A percentile compares a stretch with the other conserved stretches of the same genome.
phyloP scores from a whole-genome alignment of 805 yeast species.

The Yarrowia porcina region DNA sequence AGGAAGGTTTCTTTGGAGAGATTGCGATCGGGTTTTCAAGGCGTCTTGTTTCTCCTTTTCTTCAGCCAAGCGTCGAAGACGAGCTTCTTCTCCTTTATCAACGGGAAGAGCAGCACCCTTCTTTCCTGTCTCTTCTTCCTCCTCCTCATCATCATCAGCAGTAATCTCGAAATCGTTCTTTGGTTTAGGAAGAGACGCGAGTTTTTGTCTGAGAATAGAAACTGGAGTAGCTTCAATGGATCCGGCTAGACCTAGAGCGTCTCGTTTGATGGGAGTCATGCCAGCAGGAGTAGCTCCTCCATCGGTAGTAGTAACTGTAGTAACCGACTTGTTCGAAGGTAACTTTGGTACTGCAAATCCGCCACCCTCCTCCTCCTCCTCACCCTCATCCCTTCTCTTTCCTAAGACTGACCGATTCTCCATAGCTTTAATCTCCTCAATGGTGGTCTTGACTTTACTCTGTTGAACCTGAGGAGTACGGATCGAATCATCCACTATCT shows the following conservation, averaged over 20 bases:
- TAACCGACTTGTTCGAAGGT: not conserved
- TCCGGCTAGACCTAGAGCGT: slow-evolving; percentile 30
- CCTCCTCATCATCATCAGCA: slow-evolving; percentile 39
- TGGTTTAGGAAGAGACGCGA: slow-evolving; percentile 41
- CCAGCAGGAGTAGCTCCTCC: slow-evolving; percentile 28
- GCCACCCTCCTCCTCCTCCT: not conserved
- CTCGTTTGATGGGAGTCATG: slow-evolving; percentile 26
- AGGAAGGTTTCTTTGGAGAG: slow-evolving; percentile 46
- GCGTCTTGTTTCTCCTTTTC: slow-evolving; percentile 32
- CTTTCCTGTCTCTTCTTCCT: slow-evolving; percentile 17
- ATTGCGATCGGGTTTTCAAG: slow-evolving; percentile 46
- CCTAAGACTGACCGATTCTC: slow-evolving; percentile 41
- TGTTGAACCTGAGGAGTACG: slow-evolving; percentile 35
- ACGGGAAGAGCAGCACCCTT: slow-evolving; percentile 29
- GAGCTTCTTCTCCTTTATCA: slow-evolving; percentile 37
- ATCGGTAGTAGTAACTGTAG: not conserved
- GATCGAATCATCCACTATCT: slow-evolving; percentile 28
- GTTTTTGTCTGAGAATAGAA: slow-evolving; percentile 27
- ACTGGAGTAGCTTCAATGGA: slow-evolving; percentile 30
- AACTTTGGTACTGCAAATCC: not conserved
- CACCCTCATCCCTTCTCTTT: slow-evolving; percentile 26
- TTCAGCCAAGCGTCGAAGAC: slow-evolving; percentile 28
- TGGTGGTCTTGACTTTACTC: slow-evolving; percentile 39
- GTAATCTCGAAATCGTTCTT: slow-evolving; percentile 40
- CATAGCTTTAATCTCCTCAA: slow-evolving; percentile 39